Conservation (phyloP, 108 stramenopile genomes). For the Skeletonema grethae region DNA sequence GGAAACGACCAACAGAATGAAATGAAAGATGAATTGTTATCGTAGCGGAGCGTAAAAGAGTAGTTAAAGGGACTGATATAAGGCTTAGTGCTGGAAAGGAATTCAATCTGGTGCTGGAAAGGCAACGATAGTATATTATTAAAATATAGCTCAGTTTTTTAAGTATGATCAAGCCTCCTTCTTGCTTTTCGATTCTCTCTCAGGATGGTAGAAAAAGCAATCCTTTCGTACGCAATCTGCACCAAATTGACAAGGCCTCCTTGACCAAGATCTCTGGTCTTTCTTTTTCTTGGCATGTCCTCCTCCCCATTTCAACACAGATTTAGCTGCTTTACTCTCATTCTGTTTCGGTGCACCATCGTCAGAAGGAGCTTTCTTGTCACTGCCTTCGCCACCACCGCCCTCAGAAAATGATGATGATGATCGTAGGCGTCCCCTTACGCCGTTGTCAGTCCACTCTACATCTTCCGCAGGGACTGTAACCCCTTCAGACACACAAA, state of each 20-base stretch:
- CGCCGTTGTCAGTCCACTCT: constrained; percentile 88
- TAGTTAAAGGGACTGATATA: too few relatives aligned
- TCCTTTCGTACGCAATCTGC: constrained; percentile 73
- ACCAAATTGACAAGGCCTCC: constrained; percentile 76
- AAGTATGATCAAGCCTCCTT: background rate
- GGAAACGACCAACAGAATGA: background rate
- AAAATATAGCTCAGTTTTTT: background rate
- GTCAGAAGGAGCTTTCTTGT: background rate
- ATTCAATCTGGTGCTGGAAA: too few relatives aligned
- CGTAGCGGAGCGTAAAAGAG: too few relatives aligned
- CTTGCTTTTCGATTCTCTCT: constrained; percentile 12
- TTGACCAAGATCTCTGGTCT: constrained; percentile 49
- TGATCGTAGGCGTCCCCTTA: constrained; percentile 42
- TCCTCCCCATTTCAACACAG: constrained; percentile 93
- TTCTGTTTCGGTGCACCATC: constrained; percentile 5
- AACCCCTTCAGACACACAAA: constrained; percentile 81
- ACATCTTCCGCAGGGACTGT: constrained; percentile 81
- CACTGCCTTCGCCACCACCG: constrained; percentile 10
- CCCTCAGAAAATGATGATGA: constrained; percentile 38
- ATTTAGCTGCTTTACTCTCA: constrained; percentile 66
- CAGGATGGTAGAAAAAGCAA: constrained; percentile 86
- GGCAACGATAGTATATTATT: background rate
- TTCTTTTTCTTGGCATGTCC: constrained; percentile 86
- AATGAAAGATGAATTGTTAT: background rate
- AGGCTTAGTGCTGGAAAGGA: too few relatives aligned